These are phyloP conservation scores for Metschnikowia continentalis DNA, from an alignment of 805 yeast genomes.

Conservation along the genomic window DNA sequence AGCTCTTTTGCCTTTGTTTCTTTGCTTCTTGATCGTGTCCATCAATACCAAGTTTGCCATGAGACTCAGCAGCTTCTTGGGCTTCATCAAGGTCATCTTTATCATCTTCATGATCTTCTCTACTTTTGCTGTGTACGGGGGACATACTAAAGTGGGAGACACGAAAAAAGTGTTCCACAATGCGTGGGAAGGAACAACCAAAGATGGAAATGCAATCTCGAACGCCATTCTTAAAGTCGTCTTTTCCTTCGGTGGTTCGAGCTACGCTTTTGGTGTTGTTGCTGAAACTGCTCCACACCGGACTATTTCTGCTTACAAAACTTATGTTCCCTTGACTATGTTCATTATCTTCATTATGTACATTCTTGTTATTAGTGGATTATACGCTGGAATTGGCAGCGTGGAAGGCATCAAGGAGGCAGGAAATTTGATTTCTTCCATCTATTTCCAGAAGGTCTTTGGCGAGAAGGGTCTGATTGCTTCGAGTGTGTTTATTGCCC, in stretches of 20 bases:
- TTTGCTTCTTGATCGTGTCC: conserved; percentile 21
- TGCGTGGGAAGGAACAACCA: conserved; percentile 39
- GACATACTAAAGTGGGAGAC: conserved; percentile 29
- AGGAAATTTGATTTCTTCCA: conserved; percentile 27
- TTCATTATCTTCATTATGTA: conserved; percentile 29
- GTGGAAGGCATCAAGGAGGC: conserved; percentile 25
- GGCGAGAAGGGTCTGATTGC: conserved; percentile 23
- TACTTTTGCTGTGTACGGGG: conserved; percentile 35
- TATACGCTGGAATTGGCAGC: conserved; percentile 26
- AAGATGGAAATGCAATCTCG: conserved; percentile 39
- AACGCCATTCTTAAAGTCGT: conserved; percentile 42
- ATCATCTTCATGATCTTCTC: conserved; percentile 30
- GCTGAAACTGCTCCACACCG: conserved; percentile 27
- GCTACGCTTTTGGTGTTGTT: conserved; percentile 36
- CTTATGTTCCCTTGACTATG: conserved; percentile 29
- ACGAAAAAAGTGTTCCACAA: conserved; percentile 33
- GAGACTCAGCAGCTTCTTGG: conserved; percentile 29
- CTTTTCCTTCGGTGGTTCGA: conserved; percentile 40
- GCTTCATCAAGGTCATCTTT: conserved; percentile 33
- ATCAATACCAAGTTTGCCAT: conserved; percentile 27
- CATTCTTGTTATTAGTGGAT: conserved; percentile 31
- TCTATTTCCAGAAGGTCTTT: conserved; percentile 30
- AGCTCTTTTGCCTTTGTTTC: conserved; percentile 28
- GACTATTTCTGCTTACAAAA: conserved; percentile 24
- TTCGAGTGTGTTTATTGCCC: conserved; percentile 25